Conservation (phyloP, 2,329 filamentous ascomycete genomes). For the Curvularia spicifera region DNA sequence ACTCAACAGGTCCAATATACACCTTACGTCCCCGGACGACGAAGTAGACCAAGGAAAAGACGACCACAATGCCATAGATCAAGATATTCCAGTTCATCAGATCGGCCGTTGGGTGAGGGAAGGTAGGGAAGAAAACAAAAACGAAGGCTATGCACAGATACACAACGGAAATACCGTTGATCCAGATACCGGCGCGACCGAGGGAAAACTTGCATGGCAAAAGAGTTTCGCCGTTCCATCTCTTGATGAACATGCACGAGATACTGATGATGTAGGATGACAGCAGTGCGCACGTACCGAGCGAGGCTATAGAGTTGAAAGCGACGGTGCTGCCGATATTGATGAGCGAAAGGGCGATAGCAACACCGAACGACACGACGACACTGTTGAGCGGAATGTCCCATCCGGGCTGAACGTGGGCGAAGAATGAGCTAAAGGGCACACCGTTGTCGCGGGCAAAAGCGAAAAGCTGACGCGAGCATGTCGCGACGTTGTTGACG, state of each 20-base stretch:
- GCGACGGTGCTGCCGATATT: slow-evolving; percentile 55
- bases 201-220: slow-evolving; percentile 56
- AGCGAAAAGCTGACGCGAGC: slow-evolving; percentile 45
- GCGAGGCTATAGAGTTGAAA: slow-evolving; percentile 36
- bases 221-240: slow-evolving; percentile 51
- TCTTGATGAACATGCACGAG: slow-evolving; percentile 55
- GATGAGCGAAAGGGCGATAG: slow-evolving; percentile 55
- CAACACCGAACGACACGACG: slow-evolving; percentile 51
- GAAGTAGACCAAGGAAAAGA: slow-evolving; percentile 55
- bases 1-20: slow-evolving; percentile 48
- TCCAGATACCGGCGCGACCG: slow-evolving; percentile 52
- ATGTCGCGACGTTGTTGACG: slow-evolving; percentile 35
- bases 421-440: slow-evolving; percentile 16
- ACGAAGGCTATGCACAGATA: slow-evolving; percentile 52
- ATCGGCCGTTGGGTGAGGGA: slow-evolving; percentile 31
- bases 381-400: slow-evolving; percentile 54
- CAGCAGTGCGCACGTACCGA: slow-evolving; percentile 32
- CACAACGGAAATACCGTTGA: slow-evolving; percentile 52
- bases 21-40: slow-evolving; percentile 48
- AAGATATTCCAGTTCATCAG: slow-evolving; percentile 58
- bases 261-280: slow-evolving; percentile 52
- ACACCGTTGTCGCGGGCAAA: slow-evolving; percentile 42
- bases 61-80: slow-evolving; percentile 55
- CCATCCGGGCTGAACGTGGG: slow-evolving; percentile 28
- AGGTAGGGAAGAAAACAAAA: slow-evolving; percentile 55